These are phyloP conservation scores for Ophiostoma sp. DNA, from an alignment of 2,329 filamentous ascomycete genomes.

Conservation along the genomic window DNA sequence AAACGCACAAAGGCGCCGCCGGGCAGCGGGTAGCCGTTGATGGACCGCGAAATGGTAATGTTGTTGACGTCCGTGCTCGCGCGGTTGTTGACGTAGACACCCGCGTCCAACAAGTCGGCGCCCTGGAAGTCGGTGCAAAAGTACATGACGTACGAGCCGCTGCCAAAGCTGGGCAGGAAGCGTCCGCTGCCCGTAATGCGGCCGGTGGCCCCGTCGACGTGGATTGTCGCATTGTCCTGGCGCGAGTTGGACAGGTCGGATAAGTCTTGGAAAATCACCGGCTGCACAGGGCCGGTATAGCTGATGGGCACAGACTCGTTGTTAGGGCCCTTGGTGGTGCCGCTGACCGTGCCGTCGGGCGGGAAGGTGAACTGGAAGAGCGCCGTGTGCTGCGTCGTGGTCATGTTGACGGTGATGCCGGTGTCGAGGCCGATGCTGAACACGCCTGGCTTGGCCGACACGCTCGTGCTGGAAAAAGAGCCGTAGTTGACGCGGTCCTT, in stretches of 20 bases:
- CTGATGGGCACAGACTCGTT: neutral
- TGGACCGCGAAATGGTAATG: slow-evolving; percentile 44
- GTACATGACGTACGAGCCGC: slow-evolving; percentile 53
- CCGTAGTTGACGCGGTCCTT: neutral
- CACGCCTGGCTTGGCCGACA: slow-evolving; percentile 42
- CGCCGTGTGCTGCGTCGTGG: slow-evolving; percentile 58
- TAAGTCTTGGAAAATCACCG: neutral
- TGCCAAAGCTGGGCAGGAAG: slow-evolving; percentile 61
- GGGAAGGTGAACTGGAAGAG: slow-evolving; percentile 63
- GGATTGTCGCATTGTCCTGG: neutral
- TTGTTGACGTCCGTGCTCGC: slow-evolving; percentile 41
- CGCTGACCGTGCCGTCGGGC: slow-evolving; percentile 27
- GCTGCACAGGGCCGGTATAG: neutral
- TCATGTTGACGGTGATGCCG: slow-evolving; percentile 60
- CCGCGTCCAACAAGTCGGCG: slow-evolving; percentile 52
- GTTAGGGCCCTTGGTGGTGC: no score
- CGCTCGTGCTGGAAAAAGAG: neutral
- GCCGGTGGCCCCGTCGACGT: slow-evolving; percentile 36
- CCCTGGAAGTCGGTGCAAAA: slow-evolving; percentile 65
- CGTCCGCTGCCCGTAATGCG: slow-evolving; percentile 57
- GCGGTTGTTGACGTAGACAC: slow-evolving; percentile 41
- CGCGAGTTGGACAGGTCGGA: neutral
- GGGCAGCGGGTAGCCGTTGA: slow-evolving; percentile 51
- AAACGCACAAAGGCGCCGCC: slow-evolving; percentile 62
- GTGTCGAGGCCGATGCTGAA: slow-evolving; percentile 57